Evolutionary conservation across 306 rosid species (phyloP).

Genomic region (Chamaecrista fasciculata): DNA sequence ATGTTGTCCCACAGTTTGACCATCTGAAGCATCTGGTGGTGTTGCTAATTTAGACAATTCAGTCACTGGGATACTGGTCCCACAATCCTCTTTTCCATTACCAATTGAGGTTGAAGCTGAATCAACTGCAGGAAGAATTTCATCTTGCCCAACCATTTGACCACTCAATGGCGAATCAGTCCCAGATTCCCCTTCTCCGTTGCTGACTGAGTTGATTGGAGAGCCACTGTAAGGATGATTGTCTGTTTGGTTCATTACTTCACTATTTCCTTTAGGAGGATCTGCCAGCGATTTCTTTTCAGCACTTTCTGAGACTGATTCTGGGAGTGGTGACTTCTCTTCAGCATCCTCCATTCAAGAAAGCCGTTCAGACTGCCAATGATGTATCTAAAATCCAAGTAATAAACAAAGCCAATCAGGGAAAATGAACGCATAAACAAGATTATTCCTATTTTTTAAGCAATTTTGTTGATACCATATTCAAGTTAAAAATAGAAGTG

Average conservation of each 20-base stretch:
- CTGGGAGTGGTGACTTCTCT: slow-evolving; percentile 34
- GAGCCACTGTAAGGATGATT: slow-evolving; percentile 34
- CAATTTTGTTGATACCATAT: slow-evolving; percentile 10
- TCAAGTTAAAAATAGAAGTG: slow-evolving; percentile 1
- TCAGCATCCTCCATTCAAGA: slow-evolving; percentile 65
- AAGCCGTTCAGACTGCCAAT: slow-evolving; percentile 30
- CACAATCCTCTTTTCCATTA: slow-evolving; percentile 41
- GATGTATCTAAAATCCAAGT: slow-evolving; percentile 34
- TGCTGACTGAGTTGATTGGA: slow-evolving; percentile 23
- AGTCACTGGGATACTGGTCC: slow-evolving; percentile 23
- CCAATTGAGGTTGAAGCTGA: slow-evolving; percentile 34
- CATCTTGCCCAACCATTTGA: slow-evolving; percentile 40
- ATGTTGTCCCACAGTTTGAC: slow-evolving; percentile 39
- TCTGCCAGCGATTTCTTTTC: slow-evolving; percentile 21
- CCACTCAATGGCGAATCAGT: slow-evolving; percentile 28
- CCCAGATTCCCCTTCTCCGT: slow-evolving; percentile 41
- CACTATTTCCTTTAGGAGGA: slow-evolving; percentile 22
- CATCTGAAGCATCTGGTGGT: slow-evolving; percentile 35
- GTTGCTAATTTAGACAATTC: slow-evolving; percentile 26
- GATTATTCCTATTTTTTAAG: background rate
- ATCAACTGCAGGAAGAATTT: slow-evolving; percentile 31
- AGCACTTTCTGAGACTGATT: slow-evolving; percentile 28
- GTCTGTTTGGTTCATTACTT: slow-evolving; percentile 24
- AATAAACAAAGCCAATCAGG: slow-evolving; percentile 26
- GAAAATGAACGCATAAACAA: slow-evolving; percentile 16